Evolutionary conservation across 108 stramenopile genomes (phyloP), one percentile per base, ranked within the genome.

Genomic region (Ochromonas danica): DNA sequence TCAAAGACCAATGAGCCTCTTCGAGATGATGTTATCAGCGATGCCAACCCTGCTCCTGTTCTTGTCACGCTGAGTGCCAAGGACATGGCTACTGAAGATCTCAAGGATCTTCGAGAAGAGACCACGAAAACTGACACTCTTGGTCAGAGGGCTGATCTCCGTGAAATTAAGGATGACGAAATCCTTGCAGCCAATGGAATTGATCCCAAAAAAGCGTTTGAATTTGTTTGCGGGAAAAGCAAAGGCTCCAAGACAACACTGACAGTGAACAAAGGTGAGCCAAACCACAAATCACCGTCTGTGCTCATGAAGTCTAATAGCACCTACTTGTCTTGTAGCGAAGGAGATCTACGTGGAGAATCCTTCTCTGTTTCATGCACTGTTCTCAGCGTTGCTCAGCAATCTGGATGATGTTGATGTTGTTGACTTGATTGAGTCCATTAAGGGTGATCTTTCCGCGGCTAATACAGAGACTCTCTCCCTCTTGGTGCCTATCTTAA

Each of bases 201-300:
- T 39, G 79, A 75, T n/a, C n/a, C n/a, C 65, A 60, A 38, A 2
- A 31, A 17, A 0, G 79, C 41, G 45, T 85, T 87, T 22, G 79
- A 94, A 63, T 99, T 97, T 75, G 94, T 93, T 1, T 99, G 98
- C 82, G 92, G 92, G 14, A 81, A 93, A 43, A 97, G 98, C 86
- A 96, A 96, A 85, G 90, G 90, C 40, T 89, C 83, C 39, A 97
- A 97, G 77, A 99, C 96, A 1, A 92, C 93, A 6, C 93, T n/a
- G n/a, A n/a, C n/a, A n/a, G n/a, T n/a, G n/a, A n/a, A n/a, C n/a
- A n/a, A n/a, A n/a, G n/a, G n/a, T n/a, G n/a, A n/a, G n/a, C n/a
- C n/a, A n/a, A n/a, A n/a, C n/a, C n/a, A n/a, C n/a, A n/a, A n/a
- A n/a, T n/a, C n/a, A n/a, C n/a, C n/a, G n/a, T n/a, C n/a, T n/a